Base-by-base conservation (phyloP, 106 monocot species). In the Apostasia ramifera region DNA sequence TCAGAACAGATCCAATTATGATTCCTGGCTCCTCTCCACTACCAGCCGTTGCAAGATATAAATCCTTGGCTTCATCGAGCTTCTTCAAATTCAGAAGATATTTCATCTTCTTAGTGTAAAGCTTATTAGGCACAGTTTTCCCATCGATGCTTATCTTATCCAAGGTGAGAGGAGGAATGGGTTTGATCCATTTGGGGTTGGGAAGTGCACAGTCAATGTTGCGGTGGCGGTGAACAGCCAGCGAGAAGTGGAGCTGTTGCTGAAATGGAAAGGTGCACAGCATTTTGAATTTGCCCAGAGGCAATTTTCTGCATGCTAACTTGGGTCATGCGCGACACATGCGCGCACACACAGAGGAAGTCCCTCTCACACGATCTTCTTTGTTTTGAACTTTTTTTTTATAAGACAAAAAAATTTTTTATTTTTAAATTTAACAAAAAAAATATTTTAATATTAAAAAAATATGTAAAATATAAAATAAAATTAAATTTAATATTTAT, bases 1-100 rank as follows among this genome's bases (percentile, higher is more conserved):
- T 68, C 61, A 88, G 44, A 56, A 77, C 74, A 10, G 85, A 81
- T 40, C 86, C 82, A 40, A 85, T 76, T 55, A 86, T 73, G 10
- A 86, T 47, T 1, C 83, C 92, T 5, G 78, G 66, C 44, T 69
- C 74, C 40, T 59, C n/a, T 14, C 73, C 61, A 49, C n/a, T 38
- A 11, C 39, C 40, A 66, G n/a, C 81, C 57, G 67, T 71, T 42
- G 76, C 63, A 1, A 47, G 6, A 62, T 75, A 74, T 6, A 84
- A 60, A 48, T 74, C 50, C 67, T 66, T 64, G 9, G 87, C 91
- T 44, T 77, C 68, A 10, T 50, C 51, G 11, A 83, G 72, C 37
- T 46, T 73, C 59, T 73, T 54, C 2, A 72, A 79, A 11, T 79
- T 50, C 11, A 90, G 55, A 6, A 78, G 57, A 15, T 61, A 72